Base-by-base conservation (phyloP, 257 asterid genomes). In the Coffea eugenioides region DNA sequence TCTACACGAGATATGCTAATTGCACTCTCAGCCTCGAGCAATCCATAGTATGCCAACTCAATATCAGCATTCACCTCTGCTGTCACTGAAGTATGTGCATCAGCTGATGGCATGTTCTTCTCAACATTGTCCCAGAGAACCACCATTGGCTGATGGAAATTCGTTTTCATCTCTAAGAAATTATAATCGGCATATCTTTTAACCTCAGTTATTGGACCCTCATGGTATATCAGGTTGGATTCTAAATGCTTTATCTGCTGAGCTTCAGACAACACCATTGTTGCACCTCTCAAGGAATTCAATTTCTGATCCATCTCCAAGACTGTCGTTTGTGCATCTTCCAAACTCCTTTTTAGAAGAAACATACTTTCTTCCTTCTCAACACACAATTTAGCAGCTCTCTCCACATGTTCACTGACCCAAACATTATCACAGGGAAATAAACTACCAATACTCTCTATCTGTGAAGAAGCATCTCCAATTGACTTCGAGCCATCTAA, bases 401-500 rank as follows among this genome's bases (percentile, higher is more conserved):
- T 89, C 92, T 89, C 94, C 66, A 94, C 92, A 54, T 85, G 91
- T 54, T 90, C 94, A 71, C 86, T 83, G 80, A 92, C 80, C 94
- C 93, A 91, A 74, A 77, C 85, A 88, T 88, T 90, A 65, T 84
- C 93, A 84, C 84, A 79, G 23, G 97, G 91, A 87, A 91, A 94
- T 71, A 87, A 87, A 79, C 86, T 69, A 41, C 92, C 86, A 81
- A 94, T 90, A 70, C 84, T 85, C 82, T 89, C 90, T 80, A 92
- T 88, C 84, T 94, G 95, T 83, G 80, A 74, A 81, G 94, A 84
- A 73, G 96, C 98, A 78, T 91, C 93, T 80, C 86, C 77, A 46
- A 91, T 89, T 83, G 97, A 92, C 80, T 85, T 91, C 41, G 92
- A 89, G 83, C 98, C 98, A 82, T 91, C 97, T 36, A 84, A 82